A percentile compares a stretch with the other conserved stretches of the same genome.
Conservation (phyloP, 352 stramenopile species). For the Phytophthora palmivora region DNA sequence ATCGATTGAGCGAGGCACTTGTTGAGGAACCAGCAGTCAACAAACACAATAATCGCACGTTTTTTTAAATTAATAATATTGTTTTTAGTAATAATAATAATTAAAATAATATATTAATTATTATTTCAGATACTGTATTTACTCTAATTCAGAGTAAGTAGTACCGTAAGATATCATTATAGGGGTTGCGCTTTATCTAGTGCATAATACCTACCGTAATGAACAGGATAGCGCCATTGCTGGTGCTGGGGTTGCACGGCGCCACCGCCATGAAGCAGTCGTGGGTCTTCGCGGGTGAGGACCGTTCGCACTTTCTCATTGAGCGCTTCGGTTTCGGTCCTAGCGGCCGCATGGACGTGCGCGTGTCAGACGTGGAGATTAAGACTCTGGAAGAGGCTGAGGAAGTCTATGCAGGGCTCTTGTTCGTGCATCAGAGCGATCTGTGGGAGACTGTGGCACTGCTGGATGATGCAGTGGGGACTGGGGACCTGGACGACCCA, state of each 20-base stretch:
- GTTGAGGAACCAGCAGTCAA: too few species aligned
- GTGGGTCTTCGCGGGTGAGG: conserved; percentile 74
- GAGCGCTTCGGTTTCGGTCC: conserved; percentile 91
- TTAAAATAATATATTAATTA: too few species aligned
- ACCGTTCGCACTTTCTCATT: conserved; percentile 84
- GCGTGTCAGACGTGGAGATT: conserved; percentile 62
- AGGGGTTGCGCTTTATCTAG: too few species aligned
- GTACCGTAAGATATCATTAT: too few species aligned
- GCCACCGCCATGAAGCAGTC: conserved; percentile 74
- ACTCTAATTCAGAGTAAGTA: too few species aligned
- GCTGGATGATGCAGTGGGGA: conserved; percentile 43
- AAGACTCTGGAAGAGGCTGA: neutral
- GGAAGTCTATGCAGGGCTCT: conserved; percentile 44
- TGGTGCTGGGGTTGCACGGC: conserved; percentile 12
- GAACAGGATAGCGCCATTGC: neutral
- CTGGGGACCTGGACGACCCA: conserved; percentile 26
- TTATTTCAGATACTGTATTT: too few species aligned
- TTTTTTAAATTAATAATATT: too few species aligned
- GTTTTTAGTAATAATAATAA: too few species aligned
- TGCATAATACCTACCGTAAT: too few species aligned
- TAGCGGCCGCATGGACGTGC: conserved; percentile 72
- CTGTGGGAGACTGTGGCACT: conserved; percentile 65
- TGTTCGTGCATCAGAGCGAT: conserved; percentile 75
- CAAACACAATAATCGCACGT: too few species aligned
- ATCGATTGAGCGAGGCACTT: too few species aligned